Conservation (phyloP, 495 filamentous ascomycete species). For the Bryoglossum gracile region DNA sequence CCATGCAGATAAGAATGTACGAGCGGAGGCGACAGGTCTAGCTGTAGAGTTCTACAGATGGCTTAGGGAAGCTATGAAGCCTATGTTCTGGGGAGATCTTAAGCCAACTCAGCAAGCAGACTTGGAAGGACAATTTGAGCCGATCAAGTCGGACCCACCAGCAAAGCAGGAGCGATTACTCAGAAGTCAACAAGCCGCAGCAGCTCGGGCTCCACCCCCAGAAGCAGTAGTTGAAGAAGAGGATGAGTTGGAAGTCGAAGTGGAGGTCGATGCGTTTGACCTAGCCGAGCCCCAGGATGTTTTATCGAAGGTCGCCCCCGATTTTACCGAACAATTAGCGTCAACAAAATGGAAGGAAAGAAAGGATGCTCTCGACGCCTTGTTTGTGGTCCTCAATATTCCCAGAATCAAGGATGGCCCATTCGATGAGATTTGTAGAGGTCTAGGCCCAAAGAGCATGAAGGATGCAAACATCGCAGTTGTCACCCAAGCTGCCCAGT, state of each 20-base stretch:
- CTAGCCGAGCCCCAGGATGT: conserved; percentile 88
- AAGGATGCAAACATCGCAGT: conserved; percentile 98
- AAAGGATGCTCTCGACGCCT: conserved; percentile 85
- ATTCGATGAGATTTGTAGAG: conserved; percentile 74
- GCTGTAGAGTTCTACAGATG: conserved; percentile 94
- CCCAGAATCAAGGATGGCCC: conserved; percentile 88
- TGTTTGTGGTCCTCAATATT: conserved; percentile 70
- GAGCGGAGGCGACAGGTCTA: conserved; percentile 86
- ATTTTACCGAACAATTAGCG: conserved; percentile 71
- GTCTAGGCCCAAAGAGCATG: conserved; percentile 80
- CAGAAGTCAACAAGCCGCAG: conserved; percentile 78
- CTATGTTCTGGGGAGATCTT: conserved; percentile 91
- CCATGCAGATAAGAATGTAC: conserved; percentile 97
- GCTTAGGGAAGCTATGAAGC: conserved; percentile 97
- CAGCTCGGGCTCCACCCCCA: conserved; percentile 55
- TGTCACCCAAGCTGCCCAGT: conserved; percentile 88
- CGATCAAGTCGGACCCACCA: conserved; percentile 75
- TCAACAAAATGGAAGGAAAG: conserved; percentile 98
- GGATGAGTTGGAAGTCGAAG: conserved; percentile 57
- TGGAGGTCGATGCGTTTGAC: conserved; percentile 75
- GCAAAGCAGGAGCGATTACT: conserved; percentile 91
- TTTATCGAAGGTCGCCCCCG: conserved; percentile 69
- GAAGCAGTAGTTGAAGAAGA: conserved; percentile 49
- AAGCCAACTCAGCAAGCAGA: conserved; percentile 95
- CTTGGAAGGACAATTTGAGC: conserved; percentile 89